phyloP scores from a whole-genome alignment of 2,329 filamentous ascomycete species.

The Fusarium piperis region DNA sequence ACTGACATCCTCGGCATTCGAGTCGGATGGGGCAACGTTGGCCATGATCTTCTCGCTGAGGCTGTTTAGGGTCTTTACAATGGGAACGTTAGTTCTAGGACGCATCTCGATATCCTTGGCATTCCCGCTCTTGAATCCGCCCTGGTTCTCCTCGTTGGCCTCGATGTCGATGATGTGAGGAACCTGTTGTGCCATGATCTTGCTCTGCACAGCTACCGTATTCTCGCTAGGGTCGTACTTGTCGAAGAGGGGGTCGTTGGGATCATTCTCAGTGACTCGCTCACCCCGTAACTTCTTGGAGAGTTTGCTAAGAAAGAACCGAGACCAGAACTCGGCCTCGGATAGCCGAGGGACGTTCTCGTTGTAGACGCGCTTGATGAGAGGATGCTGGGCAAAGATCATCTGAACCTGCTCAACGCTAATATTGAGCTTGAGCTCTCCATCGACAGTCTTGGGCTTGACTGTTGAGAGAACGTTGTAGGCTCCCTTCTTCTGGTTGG shows the following conservation, averaged over 20 bases:
- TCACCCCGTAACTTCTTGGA: slow-evolving; percentile 94
- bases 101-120: slow-evolving; percentile 91
- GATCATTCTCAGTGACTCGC: slow-evolving; percentile 80
- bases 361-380: slow-evolving; percentile 91
- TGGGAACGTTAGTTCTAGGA: slow-evolving; percentile 82
- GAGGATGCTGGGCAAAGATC: slow-evolving; percentile 91
- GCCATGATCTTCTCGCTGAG: slow-evolving; percentile 94
- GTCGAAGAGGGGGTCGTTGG: slow-evolving; percentile 82
- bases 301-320: slow-evolving; percentile 91
- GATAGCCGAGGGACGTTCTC: slow-evolving; percentile 86
- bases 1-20: slow-evolving; percentile 64
- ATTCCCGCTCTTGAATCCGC: slow-evolving; percentile 83
- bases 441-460: slow-evolving; percentile 67
- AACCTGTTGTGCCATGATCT: slow-evolving; percentile 71
- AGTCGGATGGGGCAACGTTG: slow-evolving; percentile 82
- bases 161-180: slow-evolving; percentile 92
- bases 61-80: slow-evolving; percentile 88
- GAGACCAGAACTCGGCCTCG: slow-evolving; percentile 88
- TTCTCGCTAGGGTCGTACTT: slow-evolving; percentile 83
- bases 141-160: slow-evolving; percentile 95
- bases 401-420: slow-evolving; percentile 92
- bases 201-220: slow-evolving; percentile 60
- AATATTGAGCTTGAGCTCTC: slow-evolving; percentile 80
- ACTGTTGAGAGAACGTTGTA: slow-evolving; percentile 95
- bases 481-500: slow-evolving; percentile 83